A percentile compares a stretch with the other conserved stretches of the same genome.
phyloP scores from a whole-genome alignment of 2,329 filamentous ascomycete genomes.

The Rutstroemia sp. region DNA sequence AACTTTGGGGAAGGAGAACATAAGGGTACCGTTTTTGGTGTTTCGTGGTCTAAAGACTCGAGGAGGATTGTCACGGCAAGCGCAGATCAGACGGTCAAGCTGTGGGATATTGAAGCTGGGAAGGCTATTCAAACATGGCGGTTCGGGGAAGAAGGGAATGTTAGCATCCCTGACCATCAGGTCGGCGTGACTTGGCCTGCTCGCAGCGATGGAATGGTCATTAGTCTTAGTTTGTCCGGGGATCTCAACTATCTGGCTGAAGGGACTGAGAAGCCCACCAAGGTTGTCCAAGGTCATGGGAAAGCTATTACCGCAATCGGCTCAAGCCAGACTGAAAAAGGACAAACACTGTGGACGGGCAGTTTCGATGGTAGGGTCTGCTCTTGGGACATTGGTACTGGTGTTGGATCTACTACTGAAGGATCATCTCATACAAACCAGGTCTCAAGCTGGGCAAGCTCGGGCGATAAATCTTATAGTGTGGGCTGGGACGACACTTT shows the following conservation, averaged over 20 bases:
- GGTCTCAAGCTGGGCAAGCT: slow-evolving; percentile 65
- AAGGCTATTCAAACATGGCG: slow-evolving; percentile 76
- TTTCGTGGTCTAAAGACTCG: slow-evolving; percentile 85
- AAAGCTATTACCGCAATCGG: slow-evolving; percentile 80
- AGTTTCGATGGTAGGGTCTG: slow-evolving; percentile 87
- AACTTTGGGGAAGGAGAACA: slow-evolving; percentile 80
- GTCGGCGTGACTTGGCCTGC: slow-evolving; percentile 88
- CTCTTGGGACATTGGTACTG: slow-evolving; percentile 71
- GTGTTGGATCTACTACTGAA: slow-evolving; percentile 62
- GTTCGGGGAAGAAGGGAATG: slow-evolving; percentile 60
- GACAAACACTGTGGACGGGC: slow-evolving; percentile 72
- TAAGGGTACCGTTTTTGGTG: slow-evolving; percentile 84
- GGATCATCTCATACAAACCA: slow-evolving; percentile 82
- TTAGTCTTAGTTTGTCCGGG: slow-evolving; percentile 81
- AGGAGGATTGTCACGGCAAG: slow-evolving; percentile 84
- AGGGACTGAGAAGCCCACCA: slow-evolving; percentile 60
- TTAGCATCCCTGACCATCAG: slow-evolving; percentile 77
- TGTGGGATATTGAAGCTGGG: slow-evolving; percentile 84
- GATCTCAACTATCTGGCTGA: slow-evolving; percentile 84
- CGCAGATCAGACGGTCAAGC: slow-evolving; percentile 87
- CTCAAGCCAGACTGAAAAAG: slow-evolving; percentile 38
- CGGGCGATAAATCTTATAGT: slow-evolving; percentile 63
- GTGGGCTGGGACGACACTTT: slow-evolving; percentile 93
- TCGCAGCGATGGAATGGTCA: slow-evolving; percentile 76
- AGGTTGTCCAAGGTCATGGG: slow-evolving; percentile 77